These are phyloP conservation scores for Pholiota adiposa DNA, from an alignment of 1,284 basidiomycete genomes.

Conservation along the genomic window DNA sequence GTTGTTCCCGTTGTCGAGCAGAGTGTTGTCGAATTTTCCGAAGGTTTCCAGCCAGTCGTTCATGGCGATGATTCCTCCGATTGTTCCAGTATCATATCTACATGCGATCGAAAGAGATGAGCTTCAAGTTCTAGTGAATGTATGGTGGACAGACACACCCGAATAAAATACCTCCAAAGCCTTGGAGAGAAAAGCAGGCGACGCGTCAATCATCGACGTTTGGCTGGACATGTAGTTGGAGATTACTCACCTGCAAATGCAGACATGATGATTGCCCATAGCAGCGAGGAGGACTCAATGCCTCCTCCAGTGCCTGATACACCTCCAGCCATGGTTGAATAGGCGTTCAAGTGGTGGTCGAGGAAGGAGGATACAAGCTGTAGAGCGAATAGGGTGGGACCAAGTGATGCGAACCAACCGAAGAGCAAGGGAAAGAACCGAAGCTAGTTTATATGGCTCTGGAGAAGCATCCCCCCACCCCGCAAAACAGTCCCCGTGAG, in stretches of 20 bases:
- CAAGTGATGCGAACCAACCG: slow-evolving; percentile 5
- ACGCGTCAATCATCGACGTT: background rate
- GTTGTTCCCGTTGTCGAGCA: background rate
- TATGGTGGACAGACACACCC: slow-evolving; percentile 32
- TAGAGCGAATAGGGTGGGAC: slow-evolving; percentile 1
- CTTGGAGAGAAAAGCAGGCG: slow-evolving; percentile 26
- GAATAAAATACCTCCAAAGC: slow-evolving; percentile 80
- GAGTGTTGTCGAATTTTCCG: slow-evolving; percentile 26
- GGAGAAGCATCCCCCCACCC: background rate
- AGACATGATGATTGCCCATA: slow-evolving; percentile 37
- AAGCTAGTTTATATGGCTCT: slow-evolving; percentile 13
- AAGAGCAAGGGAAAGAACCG: background rate
- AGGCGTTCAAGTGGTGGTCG: background rate
- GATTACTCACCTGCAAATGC: slow-evolving; percentile 33
- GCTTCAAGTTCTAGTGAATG: background rate
- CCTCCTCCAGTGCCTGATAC: slow-evolving; percentile 33
- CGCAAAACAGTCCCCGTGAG: background rate
- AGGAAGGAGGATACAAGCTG: background rate
- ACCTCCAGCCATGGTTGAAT: slow-evolving; percentile 33
- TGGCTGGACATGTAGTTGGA: background rate
- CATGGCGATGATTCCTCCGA: slow-evolving; percentile 39
- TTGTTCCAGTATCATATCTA: slow-evolving; percentile 39
- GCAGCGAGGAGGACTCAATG: slow-evolving; percentile 28
- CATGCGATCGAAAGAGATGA: background rate
- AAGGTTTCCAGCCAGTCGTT: slow-evolving; percentile 33